These are phyloP conservation scores for Diaporthe humulicola DNA, from an alignment of 2,329 filamentous ascomycete genomes.

Conservation along the genomic window DNA sequence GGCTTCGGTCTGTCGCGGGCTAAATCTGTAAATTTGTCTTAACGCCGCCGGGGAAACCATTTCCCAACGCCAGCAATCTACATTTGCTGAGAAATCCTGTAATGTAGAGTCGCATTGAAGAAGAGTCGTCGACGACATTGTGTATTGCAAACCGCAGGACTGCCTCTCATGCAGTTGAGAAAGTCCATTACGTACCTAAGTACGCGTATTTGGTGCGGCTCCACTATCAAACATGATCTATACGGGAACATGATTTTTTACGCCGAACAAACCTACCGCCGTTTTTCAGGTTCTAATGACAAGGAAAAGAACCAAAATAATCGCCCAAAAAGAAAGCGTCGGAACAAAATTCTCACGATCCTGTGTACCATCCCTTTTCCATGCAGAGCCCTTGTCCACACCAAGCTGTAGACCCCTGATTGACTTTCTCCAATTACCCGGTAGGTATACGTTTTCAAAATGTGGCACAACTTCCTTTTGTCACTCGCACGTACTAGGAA, in stretches of 20 bases:
- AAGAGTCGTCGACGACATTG: conserved; percentile 12
- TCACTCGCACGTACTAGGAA: background rate
- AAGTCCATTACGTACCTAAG: background rate
- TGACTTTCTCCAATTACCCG: background rate
- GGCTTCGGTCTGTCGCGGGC: background rate
- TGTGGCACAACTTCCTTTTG: too few species aligned
- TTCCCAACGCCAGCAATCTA: background rate
- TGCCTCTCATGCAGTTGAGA: background rate
- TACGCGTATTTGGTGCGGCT: background rate
- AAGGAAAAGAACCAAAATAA: background rate
- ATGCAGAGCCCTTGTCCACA: background rate
- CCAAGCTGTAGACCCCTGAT: fast-evolving
- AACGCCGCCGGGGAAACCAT: conserved; percentile 10
- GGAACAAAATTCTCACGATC: background rate
- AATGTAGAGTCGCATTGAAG: background rate
- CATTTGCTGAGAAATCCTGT: conserved; percentile 7
- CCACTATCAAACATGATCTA: background rate
- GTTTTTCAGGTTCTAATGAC: too few species aligned
- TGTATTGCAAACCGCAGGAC: background rate
- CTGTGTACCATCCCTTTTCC: background rate
- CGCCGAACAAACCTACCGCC: background rate
- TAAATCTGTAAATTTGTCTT: background rate
- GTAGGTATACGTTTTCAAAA: background rate
- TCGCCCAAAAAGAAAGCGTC: background rate
- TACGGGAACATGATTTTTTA: background rate